Conservation (phyloP, 1,139 yeast genomes). For the Petasospora rhodanensis region DNA sequence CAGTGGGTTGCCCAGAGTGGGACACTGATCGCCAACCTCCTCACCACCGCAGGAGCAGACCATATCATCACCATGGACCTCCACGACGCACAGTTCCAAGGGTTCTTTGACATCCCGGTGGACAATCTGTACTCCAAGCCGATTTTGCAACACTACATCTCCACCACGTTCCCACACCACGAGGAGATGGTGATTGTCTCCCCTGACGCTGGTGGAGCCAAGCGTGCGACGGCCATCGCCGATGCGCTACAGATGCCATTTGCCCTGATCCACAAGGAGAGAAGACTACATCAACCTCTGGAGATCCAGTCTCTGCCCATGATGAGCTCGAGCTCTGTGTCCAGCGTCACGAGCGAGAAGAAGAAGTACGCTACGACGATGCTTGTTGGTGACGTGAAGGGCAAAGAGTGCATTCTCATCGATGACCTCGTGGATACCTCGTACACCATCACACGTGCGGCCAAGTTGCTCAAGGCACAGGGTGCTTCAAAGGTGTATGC, state of each 20-base stretch:
- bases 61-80: constrained; percentile 96
- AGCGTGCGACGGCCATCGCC: constrained; percentile 90
- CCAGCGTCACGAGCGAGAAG: constrained; percentile 14
- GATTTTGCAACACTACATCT: constrained; percentile 72
- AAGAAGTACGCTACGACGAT: constrained; percentile 61
- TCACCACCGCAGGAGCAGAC: constrained; percentile 94
- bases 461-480: constrained; percentile 83
- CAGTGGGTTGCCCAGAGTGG: constrained; percentile 98
- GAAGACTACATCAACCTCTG: constrained; percentile 43
- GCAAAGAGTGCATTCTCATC: constrained; percentile 75
- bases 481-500: constrained; percentile 89
- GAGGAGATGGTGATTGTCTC: constrained; percentile 82
- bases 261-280: constrained; percentile 94
- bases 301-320: constrained; percentile 11
- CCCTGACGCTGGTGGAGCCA: constrained; percentile 99
- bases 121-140: constrained; percentile 89
- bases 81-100: constrained; percentile 94
- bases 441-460: constrained; percentile 87
- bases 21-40: constrained; percentile 79
- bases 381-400: constrained; percentile 90
- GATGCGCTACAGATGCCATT: constrained; percentile 85
- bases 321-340: too few relatives aligned
- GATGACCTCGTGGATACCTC: constrained; percentile 96
- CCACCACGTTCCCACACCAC: constrained; percentile 66
- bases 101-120: constrained; percentile 88